Evolutionary conservation across 306 rosid genomes (phyloP).

Genomic region (Trifolium repens): DNA sequence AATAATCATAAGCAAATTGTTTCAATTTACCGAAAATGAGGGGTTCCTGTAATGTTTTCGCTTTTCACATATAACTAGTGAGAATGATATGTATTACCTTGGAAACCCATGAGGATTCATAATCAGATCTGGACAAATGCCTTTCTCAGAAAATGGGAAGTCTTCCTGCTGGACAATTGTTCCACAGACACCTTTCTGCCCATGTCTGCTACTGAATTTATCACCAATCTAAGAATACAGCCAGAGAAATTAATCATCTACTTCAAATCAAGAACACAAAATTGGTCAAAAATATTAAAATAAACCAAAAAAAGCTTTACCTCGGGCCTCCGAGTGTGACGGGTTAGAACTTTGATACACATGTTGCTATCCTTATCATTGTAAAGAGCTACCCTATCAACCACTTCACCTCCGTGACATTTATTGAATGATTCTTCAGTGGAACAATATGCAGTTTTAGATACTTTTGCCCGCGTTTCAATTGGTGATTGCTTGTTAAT

Average conservation of each 20-base stretch:
- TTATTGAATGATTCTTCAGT: conserved; percentile 56
- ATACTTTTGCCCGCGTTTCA: conserved; percentile 43
- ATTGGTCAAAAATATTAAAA: neutral
- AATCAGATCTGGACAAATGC: conserved; percentile 94
- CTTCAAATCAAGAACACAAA: conserved; percentile 28
- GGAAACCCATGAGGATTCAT: conserved; percentile 99
- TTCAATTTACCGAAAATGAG: conserved; percentile 4
- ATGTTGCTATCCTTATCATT: conserved; percentile 71
- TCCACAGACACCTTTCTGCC: conserved; percentile 98
- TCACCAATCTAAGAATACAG: conserved; percentile 73
- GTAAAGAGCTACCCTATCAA: conserved; percentile 83
- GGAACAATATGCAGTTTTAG: conserved; percentile 63
- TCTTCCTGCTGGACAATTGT: conserved; percentile 95
- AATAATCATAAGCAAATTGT: neutral
- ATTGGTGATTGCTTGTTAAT: conserved; percentile 75
- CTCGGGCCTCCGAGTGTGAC: conserved; percentile 98
- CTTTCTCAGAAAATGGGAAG: conserved; percentile 94
- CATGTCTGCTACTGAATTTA: conserved; percentile 98
- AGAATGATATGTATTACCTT: conserved; percentile 55
- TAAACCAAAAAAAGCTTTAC: conserved; percentile 48
- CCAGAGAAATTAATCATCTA: conserved; percentile 34
- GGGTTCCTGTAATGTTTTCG: neutral
- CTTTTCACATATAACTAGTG: conserved; percentile 21
- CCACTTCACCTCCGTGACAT: conserved; percentile 83
- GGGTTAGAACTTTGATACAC: conserved; percentile 69